These are phyloP conservation scores for Sarcodon sp. DNA, from an alignment of 768 basidiomycete genomes.

Conservation along the genomic window DNA sequence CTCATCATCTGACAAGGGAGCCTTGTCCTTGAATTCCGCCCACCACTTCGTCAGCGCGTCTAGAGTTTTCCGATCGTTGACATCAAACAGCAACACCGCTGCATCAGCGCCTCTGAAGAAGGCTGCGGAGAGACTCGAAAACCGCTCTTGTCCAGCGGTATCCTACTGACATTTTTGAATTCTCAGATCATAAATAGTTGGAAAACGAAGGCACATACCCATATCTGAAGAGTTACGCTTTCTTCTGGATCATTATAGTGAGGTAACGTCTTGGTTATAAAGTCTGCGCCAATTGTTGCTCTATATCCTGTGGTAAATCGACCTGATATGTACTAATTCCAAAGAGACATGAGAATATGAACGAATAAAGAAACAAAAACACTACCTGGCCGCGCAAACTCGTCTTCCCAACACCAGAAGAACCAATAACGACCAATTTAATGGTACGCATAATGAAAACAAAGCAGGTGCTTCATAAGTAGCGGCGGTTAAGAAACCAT, in stretches of 20 bases:
- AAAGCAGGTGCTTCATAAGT: too few relatives aligned
- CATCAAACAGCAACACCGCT: conserved; percentile 71
- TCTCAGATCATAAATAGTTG: conserved; percentile 2
- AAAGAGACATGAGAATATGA: neutral
- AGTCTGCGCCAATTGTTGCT: conserved; percentile 86
- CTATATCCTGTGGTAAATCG: conserved; percentile 68
- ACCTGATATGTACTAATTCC: conserved; percentile 55
- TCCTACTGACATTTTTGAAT: conserved; percentile 30
- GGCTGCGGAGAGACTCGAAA: conserved; percentile 68
- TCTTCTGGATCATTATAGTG: conserved; percentile 43
- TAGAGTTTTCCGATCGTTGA: conserved; percentile 52
- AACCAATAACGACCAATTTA: conserved; percentile 74
- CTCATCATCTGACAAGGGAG: conserved; percentile 56
- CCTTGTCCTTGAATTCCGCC: conserved; percentile 56
- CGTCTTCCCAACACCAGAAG: conserved; percentile 80
- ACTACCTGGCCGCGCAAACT: conserved; percentile 63
- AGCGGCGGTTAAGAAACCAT: too few relatives aligned
- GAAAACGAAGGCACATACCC: conserved; percentile 24
- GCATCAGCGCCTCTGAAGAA: conserved; percentile 85
- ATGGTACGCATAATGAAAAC: conserved; percentile 43
- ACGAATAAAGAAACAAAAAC: conserved; percentile 3
- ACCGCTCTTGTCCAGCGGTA: conserved; percentile 81
- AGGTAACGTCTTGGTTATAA: conserved; percentile 63
- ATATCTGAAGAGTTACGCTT: conserved; percentile 56
- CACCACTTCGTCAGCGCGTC: conserved; percentile 60